A percentile compares a stretch with the other conserved stretches of the same genome.
These are phyloP conservation scores for Scheffersomyces insectosa DNA, from an alignment of 1,139 yeast genomes.

Conservation along the genomic window DNA sequence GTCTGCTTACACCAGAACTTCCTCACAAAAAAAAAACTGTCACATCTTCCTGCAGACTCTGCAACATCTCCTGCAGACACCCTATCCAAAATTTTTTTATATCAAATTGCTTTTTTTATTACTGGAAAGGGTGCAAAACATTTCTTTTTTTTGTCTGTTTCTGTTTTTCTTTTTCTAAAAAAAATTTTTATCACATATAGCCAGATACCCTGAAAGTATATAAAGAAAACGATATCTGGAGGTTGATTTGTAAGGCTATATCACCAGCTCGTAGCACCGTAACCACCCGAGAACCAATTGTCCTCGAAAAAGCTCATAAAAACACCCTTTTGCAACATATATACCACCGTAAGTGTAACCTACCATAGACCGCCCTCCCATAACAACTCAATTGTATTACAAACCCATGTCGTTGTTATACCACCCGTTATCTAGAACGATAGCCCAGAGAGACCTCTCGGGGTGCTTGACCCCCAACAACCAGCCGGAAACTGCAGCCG, in stretches of 20 bases:
- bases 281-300: too few species aligned
- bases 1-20: too few species aligned
- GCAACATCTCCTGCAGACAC: too few species aligned
- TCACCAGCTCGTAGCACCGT: too few species aligned
- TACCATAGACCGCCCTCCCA: background rate
- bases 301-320: too few species aligned
- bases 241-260: too few species aligned
- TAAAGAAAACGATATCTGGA: too few species aligned
- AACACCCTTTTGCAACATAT: background rate
- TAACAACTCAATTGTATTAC: background rate
- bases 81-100: too few species aligned
- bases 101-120: slow-evolving; percentile 1
- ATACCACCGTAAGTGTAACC: background rate
- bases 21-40: too few species aligned
- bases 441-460: slow-evolving; percentile 28
- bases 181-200: background rate
- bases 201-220: too few species aligned
- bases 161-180: slow-evolving; percentile 2
- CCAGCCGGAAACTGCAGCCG: slow-evolving; percentile 8
- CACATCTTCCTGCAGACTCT: too few species aligned
- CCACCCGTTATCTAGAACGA: slow-evolving; percentile 35
- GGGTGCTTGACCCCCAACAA: slow-evolving; percentile 44
- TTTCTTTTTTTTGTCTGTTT: slow-evolving; percentile 3
- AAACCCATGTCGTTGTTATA: slow-evolving; percentile 28
- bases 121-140: background rate